These are phyloP conservation scores for Seminavis robusta DNA, from an alignment of 108 stramenopile genomes.

Conservation along the genomic window DNA sequence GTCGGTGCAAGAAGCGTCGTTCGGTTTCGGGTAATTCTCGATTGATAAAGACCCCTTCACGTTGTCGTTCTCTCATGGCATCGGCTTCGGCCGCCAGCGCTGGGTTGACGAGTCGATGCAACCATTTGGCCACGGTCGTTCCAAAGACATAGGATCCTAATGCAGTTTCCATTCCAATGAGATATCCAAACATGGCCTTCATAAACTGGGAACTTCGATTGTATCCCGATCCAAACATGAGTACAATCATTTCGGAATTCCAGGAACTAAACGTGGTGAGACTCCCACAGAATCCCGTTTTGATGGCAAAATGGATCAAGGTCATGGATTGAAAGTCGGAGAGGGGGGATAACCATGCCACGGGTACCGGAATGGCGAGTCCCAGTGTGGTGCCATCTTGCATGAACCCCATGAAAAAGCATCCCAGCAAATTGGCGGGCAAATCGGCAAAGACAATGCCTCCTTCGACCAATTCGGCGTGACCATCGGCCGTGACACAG, in stretches of 20 bases:
- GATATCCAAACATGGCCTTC: constrained; percentile 63
- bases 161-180: constrained; percentile 60
- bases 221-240: constrained; percentile 47
- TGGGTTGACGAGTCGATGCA: constrained; percentile 27
- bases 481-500: constrained; percentile 61
- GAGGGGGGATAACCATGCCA: constrained; percentile 40
- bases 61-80: constrained; percentile 4
- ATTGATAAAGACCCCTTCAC: constrained; percentile 32
- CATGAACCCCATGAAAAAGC: constrained; percentile 68
- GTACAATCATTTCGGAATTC: constrained; percentile 67
- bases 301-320: constrained; percentile 54
- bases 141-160: constrained; percentile 56
- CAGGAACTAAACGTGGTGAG: constrained; percentile 67
- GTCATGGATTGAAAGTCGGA: constrained; percentile 35
- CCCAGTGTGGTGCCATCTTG: constrained; percentile 23
- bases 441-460: constrained; percentile 77
- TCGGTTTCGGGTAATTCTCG: constrained; percentile 30
- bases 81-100: constrained; percentile 15
- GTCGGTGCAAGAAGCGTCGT: constrained; percentile 28
- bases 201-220: constrained; percentile 27
- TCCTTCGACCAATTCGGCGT: constrained; percentile 36
- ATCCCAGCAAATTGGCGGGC: constrained; percentile 69
- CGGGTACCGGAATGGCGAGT: constrained; percentile 19
- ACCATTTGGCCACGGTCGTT: constrained; percentile 39
- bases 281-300: constrained; percentile 68